Conservation (phyloP, 2,329 filamentous ascomycete genomes). For the Diplodia mutila region DNA sequence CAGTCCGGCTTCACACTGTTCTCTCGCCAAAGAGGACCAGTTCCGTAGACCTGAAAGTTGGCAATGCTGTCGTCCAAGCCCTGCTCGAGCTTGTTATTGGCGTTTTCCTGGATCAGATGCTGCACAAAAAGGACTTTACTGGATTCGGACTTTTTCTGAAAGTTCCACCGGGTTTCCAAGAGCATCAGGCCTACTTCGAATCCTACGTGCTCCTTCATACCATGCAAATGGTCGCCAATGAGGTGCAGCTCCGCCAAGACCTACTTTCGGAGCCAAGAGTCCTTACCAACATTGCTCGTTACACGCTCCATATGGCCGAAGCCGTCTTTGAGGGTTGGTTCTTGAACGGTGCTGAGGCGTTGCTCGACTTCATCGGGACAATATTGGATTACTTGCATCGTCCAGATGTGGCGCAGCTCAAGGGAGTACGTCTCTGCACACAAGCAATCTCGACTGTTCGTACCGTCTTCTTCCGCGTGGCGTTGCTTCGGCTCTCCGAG, state of each 20-base stretch:
- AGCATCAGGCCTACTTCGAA: conserved; percentile 94
- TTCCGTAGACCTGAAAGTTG: conserved; percentile 54
- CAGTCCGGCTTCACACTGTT: conserved; percentile 65
- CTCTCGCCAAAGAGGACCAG: conserved; percentile 62
- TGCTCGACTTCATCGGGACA: conserved; percentile 84
- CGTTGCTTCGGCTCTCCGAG: conserved; percentile 81
- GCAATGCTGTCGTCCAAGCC: conserved; percentile 73
- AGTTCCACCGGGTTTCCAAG: conserved; percentile 87
- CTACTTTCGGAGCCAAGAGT: conserved; percentile 79
- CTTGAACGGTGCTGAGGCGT: conserved; percentile 78
- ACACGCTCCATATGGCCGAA: conserved; percentile 80
- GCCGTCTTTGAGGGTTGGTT: conserved; percentile 97
- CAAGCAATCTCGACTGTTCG: conserved; percentile 79
- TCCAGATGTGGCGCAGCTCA: conserved; percentile 77
- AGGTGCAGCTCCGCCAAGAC: conserved; percentile 69
- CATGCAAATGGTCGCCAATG: conserved; percentile 70
- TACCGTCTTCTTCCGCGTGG: conserved; percentile 74
- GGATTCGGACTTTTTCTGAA: conserved; percentile 86
- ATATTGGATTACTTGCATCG: conserved; percentile 87
- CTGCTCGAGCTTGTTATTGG: conserved; percentile 76
- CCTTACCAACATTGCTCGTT: conserved; percentile 82
- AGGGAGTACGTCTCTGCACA: conserved; percentile 88
- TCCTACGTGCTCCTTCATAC: conserved; percentile 82
- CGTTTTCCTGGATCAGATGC: conserved; percentile 84
- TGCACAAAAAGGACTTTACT: conserved; percentile 85